These are phyloP conservation scores for Fusarium papillatum DNA, from an alignment of 2,329 filamentous ascomycete species.

Conservation along the genomic window DNA sequence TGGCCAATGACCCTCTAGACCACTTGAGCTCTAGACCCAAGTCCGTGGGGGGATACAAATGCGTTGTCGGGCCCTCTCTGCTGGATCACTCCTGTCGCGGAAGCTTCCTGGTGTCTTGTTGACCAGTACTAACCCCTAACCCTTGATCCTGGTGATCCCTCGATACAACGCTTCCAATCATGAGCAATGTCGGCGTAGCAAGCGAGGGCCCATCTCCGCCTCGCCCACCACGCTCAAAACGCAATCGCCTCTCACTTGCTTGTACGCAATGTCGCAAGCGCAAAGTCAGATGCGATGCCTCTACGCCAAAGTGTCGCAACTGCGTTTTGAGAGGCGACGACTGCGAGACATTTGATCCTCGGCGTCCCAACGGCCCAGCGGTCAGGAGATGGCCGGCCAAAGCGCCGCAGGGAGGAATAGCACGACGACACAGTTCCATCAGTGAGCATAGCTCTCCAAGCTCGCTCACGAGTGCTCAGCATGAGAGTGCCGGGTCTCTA, in stretches of 20 bases:
- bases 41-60: conserved; percentile 32
- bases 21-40: conserved; percentile 7
- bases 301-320: conserved; percentile 40
- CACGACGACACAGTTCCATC: conserved; percentile 22
- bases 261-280: conserved; percentile 39
- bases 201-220: conserved; percentile 16
- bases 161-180: neutral
- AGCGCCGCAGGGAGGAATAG: conserved; percentile 3
- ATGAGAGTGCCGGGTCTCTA: conserved; percentile 4
- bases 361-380: conserved; percentile 35
- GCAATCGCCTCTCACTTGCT: conserved; percentile 30
- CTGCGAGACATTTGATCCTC: conserved; percentile 37
- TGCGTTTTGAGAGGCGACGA: conserved; percentile 36
- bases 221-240: conserved; percentile 27
- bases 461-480: conserved; percentile 32
- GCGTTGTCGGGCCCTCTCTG: conserved; percentile 15
- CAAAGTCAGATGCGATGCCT: conserved; percentile 40
- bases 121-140: neutral
- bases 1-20: neutral
- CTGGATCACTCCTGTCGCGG: neutral
- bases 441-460: conserved; percentile 37
- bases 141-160: conserved; percentile 9
- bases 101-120: neutral
- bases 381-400: conserved; percentile 39
- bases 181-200: conserved; percentile 7